Evolutionary conservation across 306 rosid species (phyloP).

Genomic region (Gillenia trifoliata): DNA sequence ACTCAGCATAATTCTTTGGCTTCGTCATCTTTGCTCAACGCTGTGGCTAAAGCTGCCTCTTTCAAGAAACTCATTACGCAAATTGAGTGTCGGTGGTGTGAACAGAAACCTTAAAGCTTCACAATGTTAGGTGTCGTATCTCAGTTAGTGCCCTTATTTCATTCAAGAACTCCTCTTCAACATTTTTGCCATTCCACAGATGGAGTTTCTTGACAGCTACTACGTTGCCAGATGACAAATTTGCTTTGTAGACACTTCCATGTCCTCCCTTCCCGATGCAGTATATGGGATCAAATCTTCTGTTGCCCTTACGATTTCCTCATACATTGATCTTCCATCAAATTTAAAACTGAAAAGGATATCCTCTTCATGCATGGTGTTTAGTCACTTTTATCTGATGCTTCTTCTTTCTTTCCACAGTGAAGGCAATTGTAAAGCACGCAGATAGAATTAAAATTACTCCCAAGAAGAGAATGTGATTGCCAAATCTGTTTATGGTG

Average conservation of each 20-base stretch:
- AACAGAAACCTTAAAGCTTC: conserved; percentile 16
- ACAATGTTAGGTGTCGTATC: conserved; percentile 17
- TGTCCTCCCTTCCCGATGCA: conserved; percentile 13
- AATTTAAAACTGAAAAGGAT: neutral
- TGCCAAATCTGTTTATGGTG: neutral
- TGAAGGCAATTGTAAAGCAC: no score
- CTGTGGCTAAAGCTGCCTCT: neutral
- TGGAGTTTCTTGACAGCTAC: conserved; percentile 19
- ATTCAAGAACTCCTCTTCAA: conserved; percentile 1
- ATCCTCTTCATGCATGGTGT: neutral
- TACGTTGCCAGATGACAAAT: neutral
- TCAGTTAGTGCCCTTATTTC: conserved; percentile 12
- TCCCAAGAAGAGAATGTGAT: no score
- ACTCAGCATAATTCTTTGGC: conserved; percentile 9
- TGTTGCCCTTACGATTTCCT: conserved; percentile 4
- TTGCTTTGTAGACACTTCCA: conserved; percentile 13
- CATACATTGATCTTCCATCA: neutral
- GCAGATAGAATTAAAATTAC: no score
- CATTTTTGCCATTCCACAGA: no score
- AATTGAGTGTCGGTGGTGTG: neutral
- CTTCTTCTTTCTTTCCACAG: no score
- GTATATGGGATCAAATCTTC: neutral
- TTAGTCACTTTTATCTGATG: neutral
- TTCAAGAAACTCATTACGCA: conserved; percentile 10
- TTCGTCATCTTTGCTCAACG: neutral